These are phyloP conservation scores for Pseudopyricularia javanii DNA, from an alignment of 2,329 filamentous ascomycete species.

Conservation along the genomic window DNA sequence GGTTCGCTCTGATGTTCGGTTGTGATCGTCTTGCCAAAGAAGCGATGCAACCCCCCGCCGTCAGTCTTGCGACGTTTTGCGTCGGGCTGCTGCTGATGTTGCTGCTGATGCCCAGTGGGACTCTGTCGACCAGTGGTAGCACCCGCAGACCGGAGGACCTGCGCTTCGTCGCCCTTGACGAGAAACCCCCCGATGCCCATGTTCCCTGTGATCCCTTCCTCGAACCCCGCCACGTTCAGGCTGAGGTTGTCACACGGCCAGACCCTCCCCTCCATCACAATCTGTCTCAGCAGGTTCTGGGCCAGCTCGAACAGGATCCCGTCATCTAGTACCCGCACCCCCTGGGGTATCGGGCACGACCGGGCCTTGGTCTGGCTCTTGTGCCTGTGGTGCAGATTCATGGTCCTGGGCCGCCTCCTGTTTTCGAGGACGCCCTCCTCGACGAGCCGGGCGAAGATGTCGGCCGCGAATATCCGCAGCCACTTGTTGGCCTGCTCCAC, in stretches of 20 bases:
- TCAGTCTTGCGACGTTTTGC: constrained; percentile 33
- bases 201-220: constrained; percentile 75
- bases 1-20: neutral
- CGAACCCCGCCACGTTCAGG: constrained; percentile 81
- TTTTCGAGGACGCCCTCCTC: constrained; percentile 86
- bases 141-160: constrained; percentile 30
- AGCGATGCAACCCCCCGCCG: constrained; percentile 41
- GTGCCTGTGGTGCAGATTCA: constrained; percentile 74
- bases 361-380: constrained; percentile 63
- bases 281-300: constrained; percentile 63
- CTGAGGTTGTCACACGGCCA: constrained; percentile 93
- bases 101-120: constrained; percentile 10
- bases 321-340: constrained; percentile 57
- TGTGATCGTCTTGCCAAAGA: constrained; percentile 31
- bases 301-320: constrained; percentile 61
- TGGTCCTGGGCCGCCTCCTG: constrained; percentile 71
- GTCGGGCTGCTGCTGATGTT: constrained; percentile 9
- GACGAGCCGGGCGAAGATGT: constrained; percentile 80
- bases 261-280: constrained; percentile 62
- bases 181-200: constrained; percentile 78
- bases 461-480: constrained; percentile 82
- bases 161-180: constrained; percentile 59
- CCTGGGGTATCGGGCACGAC: constrained; percentile 63
- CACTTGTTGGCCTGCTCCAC: constrained; percentile 70
- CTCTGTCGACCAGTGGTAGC: neutral